Base-by-base conservation (phyloP, 31 red algal genomes). In the Odonthalia washingtoniensis region DNA sequence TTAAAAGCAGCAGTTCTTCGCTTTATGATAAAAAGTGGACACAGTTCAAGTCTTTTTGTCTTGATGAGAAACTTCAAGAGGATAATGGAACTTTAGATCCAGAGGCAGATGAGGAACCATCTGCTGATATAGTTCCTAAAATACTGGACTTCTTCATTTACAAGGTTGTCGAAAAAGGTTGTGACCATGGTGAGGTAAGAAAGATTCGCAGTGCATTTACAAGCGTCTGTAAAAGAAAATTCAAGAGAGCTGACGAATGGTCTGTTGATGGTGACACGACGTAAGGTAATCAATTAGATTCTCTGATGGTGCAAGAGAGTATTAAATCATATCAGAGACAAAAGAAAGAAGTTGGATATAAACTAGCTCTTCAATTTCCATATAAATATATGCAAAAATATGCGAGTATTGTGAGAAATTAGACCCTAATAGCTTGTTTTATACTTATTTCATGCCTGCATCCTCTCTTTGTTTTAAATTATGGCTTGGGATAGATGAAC, bases 301-400 rank as follows among this genome's bases (percentile, higher is more conserved):
- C 41, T 21, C 0, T 60, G 14, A 52, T 30, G 45, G 36, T 62
- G 0, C 5, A 60, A 28, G 76, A 52, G 21, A 34, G 0, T n/a
- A 80, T 57, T 17, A 80, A 0, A n/a, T n/a, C n/a, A n/a, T n/a
- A n/a, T n/a, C n/a, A n/a, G n/a, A n/a, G n/a, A n/a, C n/a, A n/a
- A n/a, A 0, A 57, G 24, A n/a, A 57, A 80, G 12, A n/a, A 60
- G 40, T n/a, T n/a, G n/a, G n/a, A 52, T 3, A 80, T 57, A 52
- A 1, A 61, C 32, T 38, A 26, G n/a, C n/a, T n/a, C n/a, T n/a
- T n/a, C n/a, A n/a, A n/a, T n/a, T n/a, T n/a, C n/a, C n/a, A n/a
- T n/a, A 80, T 45, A 80, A 60, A 24, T 80, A 80, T 80, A 62
- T 80, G 76, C 24, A 75, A 18, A 36, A 40, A 0, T 75, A 21